Evolutionary conservation across 805 yeast species (phyloP).

Genomic region (Lachancea quebecensis): DNA sequence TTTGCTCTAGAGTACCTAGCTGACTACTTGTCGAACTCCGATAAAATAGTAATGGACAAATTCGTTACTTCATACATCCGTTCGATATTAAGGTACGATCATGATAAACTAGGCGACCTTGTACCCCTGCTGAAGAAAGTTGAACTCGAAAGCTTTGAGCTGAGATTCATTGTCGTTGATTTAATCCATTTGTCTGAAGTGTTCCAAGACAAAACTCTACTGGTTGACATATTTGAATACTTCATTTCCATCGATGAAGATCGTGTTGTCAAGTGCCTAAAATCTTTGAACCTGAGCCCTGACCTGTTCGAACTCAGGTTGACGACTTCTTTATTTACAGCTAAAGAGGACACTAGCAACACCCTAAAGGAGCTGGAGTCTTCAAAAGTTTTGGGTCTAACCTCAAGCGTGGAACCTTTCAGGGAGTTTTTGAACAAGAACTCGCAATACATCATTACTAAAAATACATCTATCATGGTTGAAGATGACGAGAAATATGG

Average conservation of each 20-base stretch:
- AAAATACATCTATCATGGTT: constrained; percentile 29
- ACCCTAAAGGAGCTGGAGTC: constrained; percentile 26
- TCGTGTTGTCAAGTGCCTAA: constrained; percentile 35
- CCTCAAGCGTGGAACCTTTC: constrained; percentile 19
- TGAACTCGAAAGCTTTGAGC: constrained; percentile 33
- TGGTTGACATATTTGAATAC: constrained; percentile 36
- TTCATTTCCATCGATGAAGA: constrained; percentile 33
- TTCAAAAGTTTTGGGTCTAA: constrained; percentile 23
- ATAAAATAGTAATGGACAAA: constrained; percentile 32
- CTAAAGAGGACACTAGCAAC: constrained; percentile 14
- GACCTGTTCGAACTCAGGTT: constrained; percentile 56
- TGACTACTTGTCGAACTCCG: constrained; percentile 21
- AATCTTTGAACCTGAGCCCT: constrained; percentile 31
- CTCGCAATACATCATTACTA: constrained; percentile 23
- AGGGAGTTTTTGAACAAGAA: constrained; percentile 29
- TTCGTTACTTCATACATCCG: constrained; percentile 40
- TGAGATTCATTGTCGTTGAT: constrained; percentile 34
- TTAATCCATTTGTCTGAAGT: constrained; percentile 34
- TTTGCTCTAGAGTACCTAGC: constrained; percentile 16
- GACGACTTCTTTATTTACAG: constrained; percentile 49
- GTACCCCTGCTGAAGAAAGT: constrained; percentile 33
- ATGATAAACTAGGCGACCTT: constrained; percentile 32
- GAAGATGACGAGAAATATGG: constrained; percentile 36
- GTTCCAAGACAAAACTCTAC: constrained; percentile 34
- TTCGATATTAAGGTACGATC: constrained; percentile 39